Percentiles rank a stretch among this genome's conserved stretches.
Evolutionary conservation across 2,329 filamentous ascomycete genomes (phyloP).

Genomic region (Aureobasidium namibiae): DNA sequence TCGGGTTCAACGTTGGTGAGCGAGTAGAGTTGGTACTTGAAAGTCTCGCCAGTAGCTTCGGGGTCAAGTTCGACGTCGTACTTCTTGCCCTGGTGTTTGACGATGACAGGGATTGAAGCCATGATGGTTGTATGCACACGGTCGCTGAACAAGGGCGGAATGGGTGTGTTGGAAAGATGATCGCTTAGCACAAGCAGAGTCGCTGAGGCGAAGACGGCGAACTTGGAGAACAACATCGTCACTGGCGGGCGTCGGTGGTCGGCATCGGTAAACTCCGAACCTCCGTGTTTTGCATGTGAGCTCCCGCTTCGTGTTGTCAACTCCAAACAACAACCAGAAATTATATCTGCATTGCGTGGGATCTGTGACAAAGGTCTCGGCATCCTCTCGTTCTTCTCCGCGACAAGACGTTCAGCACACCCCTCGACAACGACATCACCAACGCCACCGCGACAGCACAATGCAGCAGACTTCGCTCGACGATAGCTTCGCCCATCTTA

Average conservation of each 20-base stretch:
- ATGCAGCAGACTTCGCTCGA: conserved; percentile 23
- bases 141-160: background rate
- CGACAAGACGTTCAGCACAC: background rate
- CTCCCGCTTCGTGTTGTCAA: conserved; percentile 2
- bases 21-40: conserved; percentile 94
- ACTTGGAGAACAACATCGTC: background rate
- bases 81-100: conserved; percentile 93
- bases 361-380: background rate
- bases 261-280: background rate
- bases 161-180: background rate
- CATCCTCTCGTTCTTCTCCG: background rate
- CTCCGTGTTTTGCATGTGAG: background rate
- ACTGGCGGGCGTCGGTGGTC: background rate
- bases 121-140: background rate
- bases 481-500: conserved; percentile 57
- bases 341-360: background rate
- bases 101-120: conserved; percentile 54
- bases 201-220: background rate
- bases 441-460: background rate
- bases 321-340: background rate
- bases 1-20: conserved; percentile 93
- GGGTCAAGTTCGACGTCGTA: conserved; percentile 90
- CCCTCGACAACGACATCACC: background rate
- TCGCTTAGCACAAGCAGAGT: background rate
- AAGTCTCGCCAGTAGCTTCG: conserved; percentile 74